A percentile compares a stretch with the other conserved stretches of the same genome.
Conservation (phyloP, 1,139 yeast species). For the Spathaspora sp. region DNA sequence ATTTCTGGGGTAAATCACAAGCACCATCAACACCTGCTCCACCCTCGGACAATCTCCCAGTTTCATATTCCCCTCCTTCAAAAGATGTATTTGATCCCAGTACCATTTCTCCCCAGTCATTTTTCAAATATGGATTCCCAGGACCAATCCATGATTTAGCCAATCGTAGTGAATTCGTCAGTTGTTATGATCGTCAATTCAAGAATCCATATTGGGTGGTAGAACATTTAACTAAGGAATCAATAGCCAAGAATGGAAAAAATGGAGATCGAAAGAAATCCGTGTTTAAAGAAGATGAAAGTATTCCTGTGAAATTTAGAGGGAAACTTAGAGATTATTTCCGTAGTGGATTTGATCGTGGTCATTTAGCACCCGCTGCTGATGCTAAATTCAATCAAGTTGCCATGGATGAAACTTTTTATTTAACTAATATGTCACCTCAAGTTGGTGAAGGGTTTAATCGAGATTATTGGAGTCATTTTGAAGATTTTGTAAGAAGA, state of each 20-base stretch:
- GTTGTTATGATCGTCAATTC: conserved; percentile 82
- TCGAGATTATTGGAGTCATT: conserved; percentile 95
- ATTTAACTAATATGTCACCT: conserved; percentile 87
- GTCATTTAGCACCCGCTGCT: conserved; percentile 98
- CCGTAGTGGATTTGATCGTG: conserved; percentile 94
- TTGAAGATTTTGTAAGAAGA: conserved; percentile 84
- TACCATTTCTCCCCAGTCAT: conserved; percentile 64
- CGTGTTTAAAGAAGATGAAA: conserved; percentile 82
- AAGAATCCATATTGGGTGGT: conserved; percentile 88
- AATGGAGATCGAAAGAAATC: conserved; percentile 78
- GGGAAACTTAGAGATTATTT: conserved; percentile 80
- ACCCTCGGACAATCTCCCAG: conserved; percentile 12
- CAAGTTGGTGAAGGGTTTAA: conserved; percentile 98
- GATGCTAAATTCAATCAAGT: conserved; percentile 85
- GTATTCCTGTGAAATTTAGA: conserved; percentile 75
- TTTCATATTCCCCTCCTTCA: conserved; percentile 15
- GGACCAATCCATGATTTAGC: conserved; percentile 89
- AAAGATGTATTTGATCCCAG: conserved; percentile 25
- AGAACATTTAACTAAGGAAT: conserved; percentile 83
- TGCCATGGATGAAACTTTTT: conserved; percentile 95
- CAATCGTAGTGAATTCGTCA: conserved; percentile 70
- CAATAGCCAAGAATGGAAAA: conserved; percentile 43
- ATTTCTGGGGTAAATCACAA: conserved; percentile 41
- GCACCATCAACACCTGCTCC: conserved; percentile 15
- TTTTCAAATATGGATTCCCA: conserved; percentile 89